Evolutionary conservation across 805 yeast species (phyloP).

Genomic region (Metschnikowia proteae): DNA sequence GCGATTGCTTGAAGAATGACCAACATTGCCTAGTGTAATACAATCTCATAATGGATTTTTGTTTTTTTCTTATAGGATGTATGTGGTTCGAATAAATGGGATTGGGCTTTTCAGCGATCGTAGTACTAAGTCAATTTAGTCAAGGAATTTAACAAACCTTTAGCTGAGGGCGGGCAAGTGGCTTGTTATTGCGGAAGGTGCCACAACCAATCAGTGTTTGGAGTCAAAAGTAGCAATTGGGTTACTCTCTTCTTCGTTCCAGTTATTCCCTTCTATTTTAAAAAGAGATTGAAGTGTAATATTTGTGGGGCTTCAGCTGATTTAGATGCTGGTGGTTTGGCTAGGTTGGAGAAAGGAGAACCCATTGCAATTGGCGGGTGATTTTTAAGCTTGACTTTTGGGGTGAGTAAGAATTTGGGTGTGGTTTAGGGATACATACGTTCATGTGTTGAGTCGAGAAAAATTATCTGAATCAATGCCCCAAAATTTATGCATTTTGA

Average conservation of each 20-base stretch:
- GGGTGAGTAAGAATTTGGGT: too few relatives aligned
- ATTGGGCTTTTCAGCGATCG: too few relatives aligned
- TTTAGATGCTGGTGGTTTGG: slow-evolving; percentile 14
- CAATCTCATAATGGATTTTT: slow-evolving; percentile 14
- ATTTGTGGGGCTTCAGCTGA: slow-evolving; percentile 20
- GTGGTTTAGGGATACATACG: neutral
- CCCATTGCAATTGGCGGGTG: slow-evolving; percentile 17
- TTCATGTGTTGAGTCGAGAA: neutral
- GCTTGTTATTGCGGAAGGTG: slow-evolving; percentile 51
- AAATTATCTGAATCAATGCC: too few relatives aligned
- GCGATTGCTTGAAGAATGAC: neutral
- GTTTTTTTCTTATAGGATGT: slow-evolving; percentile 19
- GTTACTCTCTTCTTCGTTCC: slow-evolving; percentile 26
- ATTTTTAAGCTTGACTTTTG: neutral
- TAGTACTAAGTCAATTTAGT: slow-evolving; percentile 13
- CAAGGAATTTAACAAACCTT: slow-evolving; percentile 15
- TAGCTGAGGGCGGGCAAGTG: slow-evolving; percentile 14
- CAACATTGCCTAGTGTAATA: neutral
- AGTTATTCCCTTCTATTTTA: slow-evolving; percentile 15
- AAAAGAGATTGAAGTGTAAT: slow-evolving; percentile 14
- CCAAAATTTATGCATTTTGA: too few relatives aligned
- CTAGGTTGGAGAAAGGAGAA: slow-evolving; percentile 14
- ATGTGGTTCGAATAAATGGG: slow-evolving; percentile 5
- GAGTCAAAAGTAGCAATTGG: slow-evolving; percentile 51
- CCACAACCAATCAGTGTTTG: slow-evolving; percentile 51